Conservation (phyloP, 2,329 filamentous ascomycete genomes). For the Hymenoscyphus repandus region DNA sequence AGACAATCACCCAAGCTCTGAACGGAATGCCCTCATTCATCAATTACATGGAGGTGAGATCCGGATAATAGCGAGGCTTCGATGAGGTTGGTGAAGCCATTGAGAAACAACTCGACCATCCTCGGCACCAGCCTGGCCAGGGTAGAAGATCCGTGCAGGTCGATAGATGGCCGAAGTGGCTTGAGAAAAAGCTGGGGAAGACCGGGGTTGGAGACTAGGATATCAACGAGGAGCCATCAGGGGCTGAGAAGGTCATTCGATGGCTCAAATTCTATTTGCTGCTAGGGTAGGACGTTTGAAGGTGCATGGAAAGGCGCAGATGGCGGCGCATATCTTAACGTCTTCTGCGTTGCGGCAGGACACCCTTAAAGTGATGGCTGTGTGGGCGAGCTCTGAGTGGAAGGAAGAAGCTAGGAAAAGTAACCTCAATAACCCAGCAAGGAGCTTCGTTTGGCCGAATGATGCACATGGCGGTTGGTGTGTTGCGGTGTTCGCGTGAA, state of each 20-base stretch:
- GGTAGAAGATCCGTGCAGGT: not conserved
- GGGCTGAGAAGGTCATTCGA: constrained; percentile 6
- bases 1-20: too few species aligned
- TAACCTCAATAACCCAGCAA: not conserved
- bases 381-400: constrained; percentile 12
- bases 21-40: too few species aligned
- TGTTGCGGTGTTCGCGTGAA: not conserved
- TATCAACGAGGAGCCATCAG: not conserved
- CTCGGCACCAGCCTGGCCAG: not conserved
- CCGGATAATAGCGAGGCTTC: too few species aligned
- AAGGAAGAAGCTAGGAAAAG: not conserved
- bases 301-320: constrained; percentile 13
- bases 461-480: not conserved
- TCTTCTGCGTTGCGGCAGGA: constrained; percentile 16
- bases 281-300: not conserved
- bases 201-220: constrained; percentile 7
- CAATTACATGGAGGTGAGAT: too few species aligned
- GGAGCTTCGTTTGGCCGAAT: not conserved
- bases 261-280: not conserved
- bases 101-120: too few species aligned
- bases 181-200: constrained; percentile 23
- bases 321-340: constrained; percentile 16
- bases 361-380: not conserved
- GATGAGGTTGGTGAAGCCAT: too few species aligned
- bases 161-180: constrained; percentile 7